These are phyloP conservation scores for Plasmodium knowlesi DNA, from an alignment of 169 alveolate genomes.

Conservation along the genomic window DNA sequence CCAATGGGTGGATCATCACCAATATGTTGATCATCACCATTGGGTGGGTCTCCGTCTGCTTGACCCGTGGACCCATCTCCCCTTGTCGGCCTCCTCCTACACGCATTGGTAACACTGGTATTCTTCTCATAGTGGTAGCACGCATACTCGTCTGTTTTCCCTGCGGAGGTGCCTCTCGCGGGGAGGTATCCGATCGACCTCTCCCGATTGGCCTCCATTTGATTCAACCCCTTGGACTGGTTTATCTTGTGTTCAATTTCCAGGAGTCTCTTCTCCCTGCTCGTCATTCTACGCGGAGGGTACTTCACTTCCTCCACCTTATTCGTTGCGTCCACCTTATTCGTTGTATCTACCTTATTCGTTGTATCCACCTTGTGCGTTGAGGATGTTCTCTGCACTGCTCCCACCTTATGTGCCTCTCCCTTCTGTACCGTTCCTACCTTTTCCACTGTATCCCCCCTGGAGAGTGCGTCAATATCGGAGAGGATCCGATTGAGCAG, in stretches of 20 bases:
- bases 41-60: background rate
- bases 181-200: background rate
- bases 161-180: constrained; percentile 46
- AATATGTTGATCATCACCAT: too few relatives aligned
- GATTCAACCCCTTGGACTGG: constrained; percentile 40
- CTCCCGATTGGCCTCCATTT: constrained; percentile 32
- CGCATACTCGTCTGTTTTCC: constrained; percentile 21
- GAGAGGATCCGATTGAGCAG: constrained; percentile 30
- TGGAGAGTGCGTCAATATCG: constrained; percentile 8
- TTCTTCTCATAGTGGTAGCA: constrained; percentile 32
- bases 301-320: background rate
- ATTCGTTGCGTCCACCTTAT: background rate
- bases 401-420: too few relatives aligned
- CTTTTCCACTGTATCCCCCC: background rate
- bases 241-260: constrained; percentile 44
- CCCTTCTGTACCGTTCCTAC: too few relatives aligned
- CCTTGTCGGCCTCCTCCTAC: background rate
- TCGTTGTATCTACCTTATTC: background rate
- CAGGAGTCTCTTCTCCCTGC: constrained; percentile 18
- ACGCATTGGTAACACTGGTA: constrained; percentile 5
- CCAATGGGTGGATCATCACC: background rate
- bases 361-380: too few relatives aligned
- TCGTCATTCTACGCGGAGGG: constrained; percentile 13
- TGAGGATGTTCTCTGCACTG: too few relatives aligned
- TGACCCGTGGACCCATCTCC: background rate